Evolutionary conservation across 2,329 filamentous ascomycete species (phyloP).

Genomic region (Xylaria multiplex): DNA sequence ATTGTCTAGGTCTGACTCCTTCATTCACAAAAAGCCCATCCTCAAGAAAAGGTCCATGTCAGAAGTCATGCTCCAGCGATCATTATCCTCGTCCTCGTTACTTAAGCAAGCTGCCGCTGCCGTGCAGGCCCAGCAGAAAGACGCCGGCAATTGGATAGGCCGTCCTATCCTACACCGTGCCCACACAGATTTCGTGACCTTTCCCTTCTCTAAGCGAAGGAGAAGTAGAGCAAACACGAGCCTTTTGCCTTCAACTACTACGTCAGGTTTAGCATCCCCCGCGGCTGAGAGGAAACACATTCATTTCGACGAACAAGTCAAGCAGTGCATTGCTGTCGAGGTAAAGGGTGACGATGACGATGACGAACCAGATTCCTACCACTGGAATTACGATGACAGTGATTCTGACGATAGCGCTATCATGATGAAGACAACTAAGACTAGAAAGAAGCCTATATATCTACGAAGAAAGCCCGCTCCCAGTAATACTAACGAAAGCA

Average conservation of each 20-base stretch:
- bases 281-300: conserved; percentile 82
- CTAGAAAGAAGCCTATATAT: conserved; percentile 67
- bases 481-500: conserved; percentile 71
- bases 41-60: conserved; percentile 97
- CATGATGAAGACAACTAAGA: conserved; percentile 79
- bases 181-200: conserved; percentile 74
- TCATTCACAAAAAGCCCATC: conserved; percentile 87
- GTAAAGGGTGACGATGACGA: conserved; percentile 82
- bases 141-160: conserved; percentile 58
- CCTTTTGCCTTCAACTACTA: conserved; percentile 72
- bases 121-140: conserved; percentile 81
- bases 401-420: conserved; percentile 81
- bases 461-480: conserved; percentile 53
- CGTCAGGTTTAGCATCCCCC: conserved; percentile 75
- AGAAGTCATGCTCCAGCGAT: conserved; percentile 91
- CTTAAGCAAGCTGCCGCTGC: conserved; percentile 89
- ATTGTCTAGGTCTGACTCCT: conserved; percentile 68
- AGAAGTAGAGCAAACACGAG: conserved; percentile 71
- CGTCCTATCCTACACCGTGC: conserved; percentile 69
- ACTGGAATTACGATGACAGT: conserved; percentile 61
- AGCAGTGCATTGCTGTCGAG: conserved; percentile 94
- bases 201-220: conserved; percentile 69
- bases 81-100: conserved; percentile 86
- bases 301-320: conserved; percentile 94
- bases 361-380: conserved; percentile 62